Evolutionary conservation across 345 rosid species (phyloP).

Genomic region (Ceriops zippeliana): DNA sequence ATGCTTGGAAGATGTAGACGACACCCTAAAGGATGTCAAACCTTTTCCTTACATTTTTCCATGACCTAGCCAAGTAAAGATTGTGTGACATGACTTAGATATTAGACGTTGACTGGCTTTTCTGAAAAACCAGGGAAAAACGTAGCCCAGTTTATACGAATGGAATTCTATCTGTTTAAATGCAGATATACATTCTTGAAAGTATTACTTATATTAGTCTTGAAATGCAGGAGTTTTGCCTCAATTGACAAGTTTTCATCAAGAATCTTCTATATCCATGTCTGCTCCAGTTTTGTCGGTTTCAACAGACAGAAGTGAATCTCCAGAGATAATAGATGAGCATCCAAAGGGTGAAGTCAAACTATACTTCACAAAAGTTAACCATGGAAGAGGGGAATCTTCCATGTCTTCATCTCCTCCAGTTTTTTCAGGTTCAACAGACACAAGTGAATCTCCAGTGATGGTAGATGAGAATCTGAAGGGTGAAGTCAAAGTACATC

Average conservation of each 20-base stretch:
- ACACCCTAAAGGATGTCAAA: conserved; percentile 38
- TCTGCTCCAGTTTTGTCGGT: conserved; percentile 60
- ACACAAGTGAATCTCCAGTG: conserved; percentile 48
- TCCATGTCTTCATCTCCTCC: conserved; percentile 66
- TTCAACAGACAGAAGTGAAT: conserved; percentile 51
- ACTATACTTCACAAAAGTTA: conserved; percentile 28
- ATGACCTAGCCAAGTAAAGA: not conserved
- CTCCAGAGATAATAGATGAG: conserved; percentile 40
- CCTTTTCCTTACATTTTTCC: not conserved
- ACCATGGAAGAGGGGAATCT: conserved; percentile 39
- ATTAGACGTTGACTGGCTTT: not conserved
- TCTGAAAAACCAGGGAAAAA: not conserved
- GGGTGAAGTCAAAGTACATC: conserved; percentile 8
- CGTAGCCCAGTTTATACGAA: not conserved
- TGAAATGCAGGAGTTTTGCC: conserved; percentile 40
- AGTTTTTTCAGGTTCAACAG: conserved; percentile 47
- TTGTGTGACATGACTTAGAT: not conserved
- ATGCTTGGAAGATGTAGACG: conserved; percentile 3
- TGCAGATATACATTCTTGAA: conserved; percentile 6
- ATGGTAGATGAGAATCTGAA: conserved; percentile 32
- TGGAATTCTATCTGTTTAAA: conserved; percentile 12
- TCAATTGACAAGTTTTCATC: conserved; percentile 33
- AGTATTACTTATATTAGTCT: conserved; percentile 8
- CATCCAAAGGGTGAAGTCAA: conserved; percentile 17
- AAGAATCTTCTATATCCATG: conserved; percentile 59